Conservation (phyloP, 176 grass and related monocot genomes). For the Rhipidocladum racemiflorum region DNA sequence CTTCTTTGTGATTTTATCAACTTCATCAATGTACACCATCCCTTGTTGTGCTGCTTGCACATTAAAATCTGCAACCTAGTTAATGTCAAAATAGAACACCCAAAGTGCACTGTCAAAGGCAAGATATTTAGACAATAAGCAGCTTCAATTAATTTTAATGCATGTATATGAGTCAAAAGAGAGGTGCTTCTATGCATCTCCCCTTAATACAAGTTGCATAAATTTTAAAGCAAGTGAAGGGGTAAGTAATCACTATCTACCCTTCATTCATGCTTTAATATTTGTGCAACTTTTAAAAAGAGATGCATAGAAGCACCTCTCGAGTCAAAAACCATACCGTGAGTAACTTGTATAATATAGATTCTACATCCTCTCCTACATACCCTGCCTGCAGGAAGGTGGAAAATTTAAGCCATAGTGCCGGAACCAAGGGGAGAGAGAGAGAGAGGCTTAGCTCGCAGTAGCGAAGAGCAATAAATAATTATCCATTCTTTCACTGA, state of each 20-base stretch:
- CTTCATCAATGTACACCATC: slow-evolving; percentile 99
- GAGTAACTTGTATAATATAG: slow-evolving; percentile 98
- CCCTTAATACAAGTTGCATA: no score
- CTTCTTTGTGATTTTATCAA: slow-evolving; percentile 99
- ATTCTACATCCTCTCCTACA: slow-evolving; percentile 99
- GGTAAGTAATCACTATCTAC: no score
- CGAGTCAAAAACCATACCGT: slow-evolving; percentile 49
- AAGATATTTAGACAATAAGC: slow-evolving; percentile 2
- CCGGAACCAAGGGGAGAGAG: background rate
- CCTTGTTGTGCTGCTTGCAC: slow-evolving; percentile 99
- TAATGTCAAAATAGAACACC: slow-evolving; percentile 35
- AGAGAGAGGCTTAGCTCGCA: background rate
- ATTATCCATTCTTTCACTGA: background rate
- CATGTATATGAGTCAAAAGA: background rate
- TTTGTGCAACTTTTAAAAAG: no score
- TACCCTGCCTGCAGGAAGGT: slow-evolving; percentile 84
- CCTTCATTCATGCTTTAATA: no score
- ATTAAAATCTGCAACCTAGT: slow-evolving; percentile 97
- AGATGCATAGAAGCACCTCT: no score
- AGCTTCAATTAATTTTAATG: background rate
- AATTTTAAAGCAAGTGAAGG: no score
- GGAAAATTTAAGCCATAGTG: slow-evolving; percentile 25
- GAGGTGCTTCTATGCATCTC: no score
- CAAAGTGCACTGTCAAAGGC: slow-evolving; percentile 17
- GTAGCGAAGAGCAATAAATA: background rate